Percentiles rank a stretch among this genome's conserved stretches.
Conservation (phyloP, 257 asterid genomes). For the Euphrasia confusa region DNA sequence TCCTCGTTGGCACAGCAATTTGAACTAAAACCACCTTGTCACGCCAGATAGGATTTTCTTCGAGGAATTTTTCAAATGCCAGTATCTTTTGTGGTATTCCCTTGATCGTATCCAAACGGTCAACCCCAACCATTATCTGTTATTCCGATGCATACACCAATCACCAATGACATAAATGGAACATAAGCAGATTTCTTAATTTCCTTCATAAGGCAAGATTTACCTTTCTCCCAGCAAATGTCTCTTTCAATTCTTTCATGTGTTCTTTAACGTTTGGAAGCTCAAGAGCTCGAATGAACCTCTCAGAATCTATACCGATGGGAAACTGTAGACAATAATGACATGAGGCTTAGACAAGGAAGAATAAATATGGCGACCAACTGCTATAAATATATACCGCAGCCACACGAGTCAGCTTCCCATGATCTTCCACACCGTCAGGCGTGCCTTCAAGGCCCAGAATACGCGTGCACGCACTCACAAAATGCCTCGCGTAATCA, state of each 20-base stretch:
- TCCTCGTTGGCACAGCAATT: constrained; percentile 95
- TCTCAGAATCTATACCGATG: constrained; percentile 88
- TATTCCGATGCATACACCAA: constrained; percentile 18
- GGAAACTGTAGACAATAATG: constrained; percentile 59
- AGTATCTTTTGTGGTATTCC: constrained; percentile 90
- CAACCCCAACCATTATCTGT: constrained; percentile 93
- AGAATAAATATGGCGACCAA: neutral
- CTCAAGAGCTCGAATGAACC: constrained; percentile 83
- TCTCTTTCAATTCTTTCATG: constrained; percentile 72
- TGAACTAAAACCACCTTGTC: constrained; percentile 87
- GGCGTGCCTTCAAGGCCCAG: constrained; percentile 97
- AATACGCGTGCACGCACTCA: constrained; percentile 90
- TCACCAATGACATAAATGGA: neutral
- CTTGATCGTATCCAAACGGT: constrained; percentile 88
- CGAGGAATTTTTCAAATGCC: constrained; percentile 95
- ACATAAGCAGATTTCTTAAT: neutral
- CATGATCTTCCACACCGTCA: constrained; percentile 95
- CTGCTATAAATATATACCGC: constrained; percentile 49
- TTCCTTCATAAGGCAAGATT: neutral
- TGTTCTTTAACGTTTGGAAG: constrained; percentile 64
- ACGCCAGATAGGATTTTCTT: constrained; percentile 86
- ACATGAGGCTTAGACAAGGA: neutral
- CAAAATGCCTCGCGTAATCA: constrained; percentile 88
- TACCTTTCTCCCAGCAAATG: constrained; percentile 87
- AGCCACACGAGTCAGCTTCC: constrained; percentile 83